Conservation (phyloP, 2,329 filamentous ascomycete genomes). For the Cercospora zeina region DNA sequence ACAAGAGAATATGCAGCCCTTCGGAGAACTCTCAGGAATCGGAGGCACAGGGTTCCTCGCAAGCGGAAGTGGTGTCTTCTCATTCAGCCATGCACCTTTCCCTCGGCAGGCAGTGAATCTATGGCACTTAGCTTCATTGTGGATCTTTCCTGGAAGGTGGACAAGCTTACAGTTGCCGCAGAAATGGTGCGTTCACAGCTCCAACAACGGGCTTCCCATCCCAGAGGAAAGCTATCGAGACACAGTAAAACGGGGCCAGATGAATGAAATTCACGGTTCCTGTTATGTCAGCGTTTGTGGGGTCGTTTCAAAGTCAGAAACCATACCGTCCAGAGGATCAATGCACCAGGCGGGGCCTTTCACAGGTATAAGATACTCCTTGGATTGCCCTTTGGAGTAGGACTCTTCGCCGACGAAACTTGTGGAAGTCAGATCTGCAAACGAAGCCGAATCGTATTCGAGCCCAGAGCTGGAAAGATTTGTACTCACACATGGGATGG, state of each 20-base stretch:
- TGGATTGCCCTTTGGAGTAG: slow-evolving; percentile 67
- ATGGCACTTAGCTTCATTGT: slow-evolving; percentile 41
- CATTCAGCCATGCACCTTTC: slow-evolving; percentile 68
- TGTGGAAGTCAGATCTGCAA: background rate
- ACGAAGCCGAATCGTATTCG: background rate
- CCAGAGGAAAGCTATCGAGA: slow-evolving; percentile 70
- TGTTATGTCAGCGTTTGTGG: slow-evolving; percentile 26
- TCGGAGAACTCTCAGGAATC: slow-evolving; percentile 64
- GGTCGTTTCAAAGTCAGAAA: background rate
- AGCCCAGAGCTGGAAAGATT: background rate
- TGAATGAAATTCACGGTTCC: slow-evolving; percentile 79
- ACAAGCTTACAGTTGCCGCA: slow-evolving; percentile 40
- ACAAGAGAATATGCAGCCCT: slow-evolving; percentile 70
- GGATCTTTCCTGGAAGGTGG: background rate
- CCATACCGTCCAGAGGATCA: slow-evolving; percentile 69
- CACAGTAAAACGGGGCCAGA: slow-evolving; percentile 78
- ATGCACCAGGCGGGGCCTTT: slow-evolving; percentile 69
- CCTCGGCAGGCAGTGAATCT: slow-evolving; percentile 69
- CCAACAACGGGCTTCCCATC: slow-evolving; percentile 63
- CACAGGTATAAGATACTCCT: slow-evolving; percentile 64
- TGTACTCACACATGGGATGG: slow-evolving; percentile 64
- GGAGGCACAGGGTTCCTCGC: slow-evolving; percentile 63
- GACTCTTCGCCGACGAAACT: slow-evolving; percentile 78
- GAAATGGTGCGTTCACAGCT: slow-evolving; percentile 70
- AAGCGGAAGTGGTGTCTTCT: slow-evolving; percentile 63